phyloP scores from a whole-genome alignment of 768 basidiomycete genomes.

The Mycena venus region DNA sequence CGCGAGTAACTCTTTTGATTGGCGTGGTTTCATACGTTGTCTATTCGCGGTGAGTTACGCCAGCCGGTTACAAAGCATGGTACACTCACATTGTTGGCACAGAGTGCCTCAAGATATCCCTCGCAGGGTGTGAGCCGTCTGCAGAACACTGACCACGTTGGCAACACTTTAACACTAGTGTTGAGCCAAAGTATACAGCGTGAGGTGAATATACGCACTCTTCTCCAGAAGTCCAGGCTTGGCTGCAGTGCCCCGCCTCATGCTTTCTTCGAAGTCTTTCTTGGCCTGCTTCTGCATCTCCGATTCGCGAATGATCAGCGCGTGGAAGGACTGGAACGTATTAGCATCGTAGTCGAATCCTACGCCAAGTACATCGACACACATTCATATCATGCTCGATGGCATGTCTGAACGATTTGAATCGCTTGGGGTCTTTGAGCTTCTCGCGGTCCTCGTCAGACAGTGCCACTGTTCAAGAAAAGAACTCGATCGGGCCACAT shows the following conservation, averaged over 20 bases:
- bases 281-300: constrained; percentile 3
- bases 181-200: not conserved
- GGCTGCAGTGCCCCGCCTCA: constrained; percentile 3
- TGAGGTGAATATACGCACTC: constrained; percentile 10
- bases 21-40: constrained; percentile 26
- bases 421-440: constrained; percentile 5
- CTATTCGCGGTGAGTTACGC: not conserved
- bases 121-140: constrained; percentile 27
- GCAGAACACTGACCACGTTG: constrained; percentile 22
- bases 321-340: constrained; percentile 10
- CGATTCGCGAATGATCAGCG: constrained; percentile 9
- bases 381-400: constrained; percentile 20
- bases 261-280: not conserved
- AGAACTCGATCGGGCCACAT: too few relatives aligned
- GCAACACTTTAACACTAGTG: not conserved
- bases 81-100: constrained; percentile 13
- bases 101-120: constrained; percentile 18
- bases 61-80: not conserved
- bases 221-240: constrained; percentile 17
- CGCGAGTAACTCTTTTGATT: constrained; percentile 14
- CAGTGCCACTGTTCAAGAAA: not conserved
- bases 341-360: not conserved
- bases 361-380: not conserved
- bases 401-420: constrained; percentile 12
- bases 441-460: constrained; percentile 10